These are phyloP conservation scores for Isoetes taiwanensis DNA, from an alignment of 75 land plant genomes.

Conservation along the genomic window DNA sequence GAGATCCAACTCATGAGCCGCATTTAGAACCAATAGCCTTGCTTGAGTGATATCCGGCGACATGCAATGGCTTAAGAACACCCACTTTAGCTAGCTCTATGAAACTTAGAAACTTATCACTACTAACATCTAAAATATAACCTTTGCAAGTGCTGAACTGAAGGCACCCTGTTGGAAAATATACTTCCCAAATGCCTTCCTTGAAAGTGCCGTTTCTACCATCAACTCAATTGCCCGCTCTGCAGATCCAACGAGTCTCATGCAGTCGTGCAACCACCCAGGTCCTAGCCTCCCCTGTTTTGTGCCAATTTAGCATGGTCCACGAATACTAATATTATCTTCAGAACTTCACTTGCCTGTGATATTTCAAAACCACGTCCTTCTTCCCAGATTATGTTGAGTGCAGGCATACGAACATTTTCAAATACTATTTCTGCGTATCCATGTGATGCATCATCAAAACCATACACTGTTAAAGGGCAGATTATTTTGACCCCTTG, in stretches of 20 bases:
- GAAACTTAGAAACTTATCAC: not conserved
- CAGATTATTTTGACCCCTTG: constrained; percentile 69
- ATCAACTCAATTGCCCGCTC: constrained; percentile 93
- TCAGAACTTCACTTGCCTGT: too few relatives aligned
- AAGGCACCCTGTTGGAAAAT: constrained; percentile 92
- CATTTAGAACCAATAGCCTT: constrained; percentile 78
- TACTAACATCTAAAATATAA: constrained; percentile 4
- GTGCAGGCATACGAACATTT: constrained; percentile 63
- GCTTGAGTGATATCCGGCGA: constrained; percentile 69
- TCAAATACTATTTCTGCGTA: constrained; percentile 85
- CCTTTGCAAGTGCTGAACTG: constrained; percentile 72
- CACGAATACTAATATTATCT: too few relatives aligned
- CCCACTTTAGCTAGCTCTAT: not conserved
- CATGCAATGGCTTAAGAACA: too few relatives aligned
- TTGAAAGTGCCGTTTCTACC: constrained; percentile 53
- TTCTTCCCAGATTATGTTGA: constrained; percentile 73
- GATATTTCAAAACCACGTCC: constrained; percentile 99
- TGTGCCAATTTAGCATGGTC: too few relatives aligned
- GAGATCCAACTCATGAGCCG: constrained; percentile 83
- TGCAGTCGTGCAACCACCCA: constrained; percentile 91
- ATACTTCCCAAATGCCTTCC: constrained; percentile 76
- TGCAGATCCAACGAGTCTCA: constrained; percentile 88
- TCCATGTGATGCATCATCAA: constrained; percentile 99
- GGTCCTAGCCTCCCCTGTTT: constrained; percentile 96
- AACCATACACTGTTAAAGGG: constrained; percentile 80